A percentile compares a stretch with the other conserved stretches of the same genome.
These are phyloP conservation scores for Vitis cinerea DNA, from an alignment of 164 flowering plant species.

Conservation along the genomic window DNA sequence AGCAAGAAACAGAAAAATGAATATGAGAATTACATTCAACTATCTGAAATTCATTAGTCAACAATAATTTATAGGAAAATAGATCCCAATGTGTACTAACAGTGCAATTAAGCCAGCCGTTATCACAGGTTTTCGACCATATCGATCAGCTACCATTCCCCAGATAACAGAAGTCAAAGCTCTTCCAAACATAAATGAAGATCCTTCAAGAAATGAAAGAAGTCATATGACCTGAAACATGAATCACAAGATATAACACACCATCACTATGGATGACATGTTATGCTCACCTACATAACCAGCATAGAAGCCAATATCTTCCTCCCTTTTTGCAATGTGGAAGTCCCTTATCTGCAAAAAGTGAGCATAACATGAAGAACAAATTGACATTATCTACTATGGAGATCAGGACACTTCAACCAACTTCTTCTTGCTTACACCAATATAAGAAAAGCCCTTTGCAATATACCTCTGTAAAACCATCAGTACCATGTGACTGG, in stretches of 20 bases:
- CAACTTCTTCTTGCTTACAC: too few relatives aligned
- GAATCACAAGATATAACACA: neutral
- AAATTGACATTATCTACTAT: too few relatives aligned
- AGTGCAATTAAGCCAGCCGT: slow-evolving; percentile 43
- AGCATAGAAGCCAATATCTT: slow-evolving; percentile 35
- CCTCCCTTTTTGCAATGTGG: slow-evolving; percentile 28
- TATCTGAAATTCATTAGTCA: too few relatives aligned
- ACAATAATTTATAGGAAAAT: neutral
- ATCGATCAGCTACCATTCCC: slow-evolving; percentile 69
- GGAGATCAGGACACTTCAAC: too few relatives aligned
- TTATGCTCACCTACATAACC: slow-evolving; percentile 28
- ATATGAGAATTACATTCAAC: too few relatives aligned
- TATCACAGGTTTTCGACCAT: slow-evolving; percentile 71
- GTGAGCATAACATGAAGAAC: neutral
- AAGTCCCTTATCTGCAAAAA: slow-evolving; percentile 30
- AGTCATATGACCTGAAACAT: neutral
- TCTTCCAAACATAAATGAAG: slow-evolving; percentile 73
- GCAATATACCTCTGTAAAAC: too few relatives aligned
- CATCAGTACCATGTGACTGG: too few relatives aligned
- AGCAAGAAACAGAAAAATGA: too few relatives aligned
- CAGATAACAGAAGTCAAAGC: slow-evolving; percentile 61
- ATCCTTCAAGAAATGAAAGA: slow-evolving; percentile 30
- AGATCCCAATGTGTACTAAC: slow-evolving; percentile 35
- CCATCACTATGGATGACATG: neutral
- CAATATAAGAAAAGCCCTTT: too few relatives aligned